Percentiles rank a stretch among this genome's conserved stretches.
These are phyloP conservation scores for Arthrinium phaeospermum DNA, from an alignment of 2,329 filamentous ascomycete genomes.

Conservation along the genomic window DNA sequence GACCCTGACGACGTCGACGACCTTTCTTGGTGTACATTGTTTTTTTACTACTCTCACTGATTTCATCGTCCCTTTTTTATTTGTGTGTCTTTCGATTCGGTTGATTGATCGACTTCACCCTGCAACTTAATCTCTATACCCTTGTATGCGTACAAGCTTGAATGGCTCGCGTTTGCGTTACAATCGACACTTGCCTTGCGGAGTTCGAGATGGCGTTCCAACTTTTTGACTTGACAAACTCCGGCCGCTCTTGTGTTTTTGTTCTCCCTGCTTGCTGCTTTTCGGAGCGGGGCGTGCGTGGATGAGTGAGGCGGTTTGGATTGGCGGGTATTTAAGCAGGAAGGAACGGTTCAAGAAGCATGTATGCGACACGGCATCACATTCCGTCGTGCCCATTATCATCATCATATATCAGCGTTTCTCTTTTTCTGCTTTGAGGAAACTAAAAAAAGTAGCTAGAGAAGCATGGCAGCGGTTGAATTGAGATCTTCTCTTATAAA, in stretches of 20 bases:
- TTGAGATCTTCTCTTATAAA: neutral
- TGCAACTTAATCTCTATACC: constrained; percentile 17
- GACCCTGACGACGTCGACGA: constrained; percentile 35
- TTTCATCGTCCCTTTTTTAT: neutral
- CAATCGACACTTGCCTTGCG: neutral
- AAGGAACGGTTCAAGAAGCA: neutral
- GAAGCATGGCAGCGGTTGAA: constrained; percentile 10
- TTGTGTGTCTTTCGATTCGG: neutral
- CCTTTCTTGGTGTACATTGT: constrained; percentile 25
- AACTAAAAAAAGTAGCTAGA: neutral
- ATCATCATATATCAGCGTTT: constrained; percentile 12
- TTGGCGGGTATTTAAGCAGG: neutral
- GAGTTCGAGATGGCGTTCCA: constrained; percentile 3
- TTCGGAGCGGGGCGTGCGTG: neutral
- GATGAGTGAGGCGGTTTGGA: neutral
- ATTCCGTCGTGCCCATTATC: neutral
- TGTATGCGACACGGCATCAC: neutral
- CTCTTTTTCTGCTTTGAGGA: neutral
- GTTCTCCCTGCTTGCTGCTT: neutral
- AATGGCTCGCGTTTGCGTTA: neutral
- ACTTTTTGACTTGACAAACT: neutral
- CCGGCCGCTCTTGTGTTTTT: neutral
- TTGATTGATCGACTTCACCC: constrained; percentile 3
- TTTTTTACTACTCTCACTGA: constrained; percentile 14
- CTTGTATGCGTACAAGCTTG: constrained; percentile 13